A percentile compares a stretch with the other conserved stretches of the same genome.
Conservation (phyloP, 768 basidiomycete species). For the Boletus speciosus region DNA sequence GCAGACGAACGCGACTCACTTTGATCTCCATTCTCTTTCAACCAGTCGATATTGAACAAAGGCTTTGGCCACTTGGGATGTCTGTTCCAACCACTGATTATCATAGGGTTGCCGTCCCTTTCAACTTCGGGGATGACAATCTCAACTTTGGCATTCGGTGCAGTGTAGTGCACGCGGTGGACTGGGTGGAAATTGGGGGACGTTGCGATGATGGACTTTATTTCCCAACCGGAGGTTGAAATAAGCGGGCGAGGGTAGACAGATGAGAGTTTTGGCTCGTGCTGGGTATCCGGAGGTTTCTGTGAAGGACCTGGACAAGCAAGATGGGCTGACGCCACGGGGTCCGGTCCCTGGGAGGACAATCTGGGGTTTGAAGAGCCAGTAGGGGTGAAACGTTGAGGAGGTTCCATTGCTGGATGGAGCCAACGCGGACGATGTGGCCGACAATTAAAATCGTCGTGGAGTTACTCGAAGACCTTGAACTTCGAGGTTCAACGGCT, state of each 20-base stretch:
- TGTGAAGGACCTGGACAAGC: neutral
- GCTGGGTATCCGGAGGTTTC: neutral
- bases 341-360: constrained; percentile 10
- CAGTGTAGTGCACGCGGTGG: constrained; percentile 33
- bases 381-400: neutral
- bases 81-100: constrained; percentile 60
- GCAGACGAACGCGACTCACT: constrained; percentile 11
- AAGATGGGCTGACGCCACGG: neutral
- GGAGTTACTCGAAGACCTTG: neutral
- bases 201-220: constrained; percentile 37
- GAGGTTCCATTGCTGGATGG: neutral
- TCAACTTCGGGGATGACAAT: constrained; percentile 46
- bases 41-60: constrained; percentile 56
- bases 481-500: no score
- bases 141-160: constrained; percentile 27
- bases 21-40: constrained; percentile 36
- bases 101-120: constrained; percentile 51
- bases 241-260: constrained; percentile 15
- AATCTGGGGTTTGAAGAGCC: neutral
- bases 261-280: neutral
- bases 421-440: neutral
- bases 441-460: neutral
- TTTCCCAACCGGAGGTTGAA: constrained; percentile 51
- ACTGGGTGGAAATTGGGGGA: constrained; percentile 43
- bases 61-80: constrained; percentile 51